Conservation (phyloP, 768 basidiomycete genomes). For the Coprinopsis strossmayeri region DNA sequence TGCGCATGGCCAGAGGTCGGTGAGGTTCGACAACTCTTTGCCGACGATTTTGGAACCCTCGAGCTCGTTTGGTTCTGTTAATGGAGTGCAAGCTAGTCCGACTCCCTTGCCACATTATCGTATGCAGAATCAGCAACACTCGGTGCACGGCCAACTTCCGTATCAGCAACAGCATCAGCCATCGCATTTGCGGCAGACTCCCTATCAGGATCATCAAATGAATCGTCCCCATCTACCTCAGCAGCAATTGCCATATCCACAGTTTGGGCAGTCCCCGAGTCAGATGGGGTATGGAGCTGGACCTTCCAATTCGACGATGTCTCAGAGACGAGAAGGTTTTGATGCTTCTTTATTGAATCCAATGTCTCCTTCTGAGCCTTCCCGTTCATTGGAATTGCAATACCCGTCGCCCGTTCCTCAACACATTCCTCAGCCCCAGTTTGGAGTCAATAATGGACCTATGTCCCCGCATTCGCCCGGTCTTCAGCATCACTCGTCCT, state of each 20-base stretch:
- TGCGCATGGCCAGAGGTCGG: slow-evolving; percentile 12
- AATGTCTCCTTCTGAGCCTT: slow-evolving; percentile 10
- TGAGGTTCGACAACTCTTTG: background rate
- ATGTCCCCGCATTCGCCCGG: background rate
- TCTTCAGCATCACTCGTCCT: background rate
- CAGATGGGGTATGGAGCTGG: background rate
- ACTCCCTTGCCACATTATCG: background rate
- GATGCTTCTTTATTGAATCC: slow-evolving; percentile 51
- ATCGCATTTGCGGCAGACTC: background rate
- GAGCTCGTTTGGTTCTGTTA: background rate
- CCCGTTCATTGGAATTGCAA: background rate
- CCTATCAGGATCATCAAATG: background rate
- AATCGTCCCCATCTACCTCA: background rate
- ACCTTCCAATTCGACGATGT: slow-evolving; percentile 11
- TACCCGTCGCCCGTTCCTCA: background rate
- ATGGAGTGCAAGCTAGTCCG: background rate
- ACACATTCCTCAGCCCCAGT: background rate
- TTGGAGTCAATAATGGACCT: background rate
- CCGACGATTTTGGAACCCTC: background rate
- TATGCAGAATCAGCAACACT: background rate
- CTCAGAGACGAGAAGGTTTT: slow-evolving; percentile 56
- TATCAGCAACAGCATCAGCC: background rate
- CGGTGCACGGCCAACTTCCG: background rate
- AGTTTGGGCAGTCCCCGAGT: background rate
- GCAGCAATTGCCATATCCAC: background rate